Conservation (phyloP, 208 protist species). For the Acanthamoeba culbertsoni region DNA sequence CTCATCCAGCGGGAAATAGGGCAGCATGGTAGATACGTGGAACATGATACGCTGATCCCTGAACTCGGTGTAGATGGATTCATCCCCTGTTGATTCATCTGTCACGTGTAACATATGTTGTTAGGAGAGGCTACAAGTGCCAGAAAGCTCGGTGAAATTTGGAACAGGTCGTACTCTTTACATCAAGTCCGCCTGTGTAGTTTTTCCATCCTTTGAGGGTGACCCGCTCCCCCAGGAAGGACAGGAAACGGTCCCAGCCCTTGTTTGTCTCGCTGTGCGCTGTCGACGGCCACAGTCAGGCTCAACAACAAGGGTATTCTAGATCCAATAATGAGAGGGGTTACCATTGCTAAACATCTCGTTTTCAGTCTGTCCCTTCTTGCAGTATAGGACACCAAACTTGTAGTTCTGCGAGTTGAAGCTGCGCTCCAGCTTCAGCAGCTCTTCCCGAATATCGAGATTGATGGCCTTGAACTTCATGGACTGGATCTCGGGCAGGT, state of each 20-base stretch:
- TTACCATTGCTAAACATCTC: constrained; percentile 45
- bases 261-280: background rate
- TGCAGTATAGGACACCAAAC: constrained; percentile 32
- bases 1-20: constrained; percentile 24
- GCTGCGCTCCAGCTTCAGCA: constrained; percentile 39
- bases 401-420: constrained; percentile 46
- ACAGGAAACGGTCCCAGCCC: background rate
- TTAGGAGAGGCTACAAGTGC: no score
- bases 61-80: constrained; percentile 57
- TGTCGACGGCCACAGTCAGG: background rate
- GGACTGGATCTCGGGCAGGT: constrained; percentile 37
- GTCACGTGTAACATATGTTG: background rate
- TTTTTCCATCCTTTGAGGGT: constrained; percentile 49
- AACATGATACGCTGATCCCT: constrained; percentile 58
- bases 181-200: constrained; percentile 53
- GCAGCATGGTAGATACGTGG: constrained; percentile 50
- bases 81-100: constrained; percentile 38
- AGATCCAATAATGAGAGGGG: background rate
- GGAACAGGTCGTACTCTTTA: constrained; percentile 2
- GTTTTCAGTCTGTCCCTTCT: constrained; percentile 37
- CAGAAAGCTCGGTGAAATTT: no score
- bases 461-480: constrained; percentile 23
- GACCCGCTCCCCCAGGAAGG: background rate
- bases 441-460: background rate
- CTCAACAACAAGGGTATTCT: background rate